Evolutionary conservation across 495 filamentous ascomycete genomes (phyloP).

Genomic region (Neurospora africana): DNA sequence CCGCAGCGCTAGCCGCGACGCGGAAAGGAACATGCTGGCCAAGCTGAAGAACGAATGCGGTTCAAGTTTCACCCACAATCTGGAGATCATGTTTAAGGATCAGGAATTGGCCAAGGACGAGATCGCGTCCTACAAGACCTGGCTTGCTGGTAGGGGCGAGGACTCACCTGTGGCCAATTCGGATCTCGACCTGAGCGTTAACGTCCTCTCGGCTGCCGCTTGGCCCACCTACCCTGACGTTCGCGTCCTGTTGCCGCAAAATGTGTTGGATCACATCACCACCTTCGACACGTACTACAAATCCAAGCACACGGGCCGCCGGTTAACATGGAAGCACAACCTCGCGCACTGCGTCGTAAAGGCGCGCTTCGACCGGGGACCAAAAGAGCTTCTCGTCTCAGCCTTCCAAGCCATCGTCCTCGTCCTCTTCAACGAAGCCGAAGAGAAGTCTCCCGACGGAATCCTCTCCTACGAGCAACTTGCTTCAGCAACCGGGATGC

Average conservation of each 20-base stretch:
- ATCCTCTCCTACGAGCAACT: slow-evolving; percentile 61
- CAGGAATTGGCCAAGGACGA: slow-evolving; percentile 83
- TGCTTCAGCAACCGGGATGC: slow-evolving; percentile 49
- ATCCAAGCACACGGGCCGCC: slow-evolving; percentile 74
- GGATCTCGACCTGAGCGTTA: slow-evolving; percentile 70
- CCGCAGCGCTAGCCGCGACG: slow-evolving; percentile 85
- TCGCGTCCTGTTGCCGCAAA: slow-evolving; percentile 60
- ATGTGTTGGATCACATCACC: slow-evolving; percentile 54
- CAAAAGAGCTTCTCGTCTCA: slow-evolving; percentile 78
- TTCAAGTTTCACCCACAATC: slow-evolving; percentile 83
- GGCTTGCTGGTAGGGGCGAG: slow-evolving; percentile 32
- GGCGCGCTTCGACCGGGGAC: slow-evolving; percentile 63
- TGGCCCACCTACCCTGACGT: slow-evolving; percentile 91
- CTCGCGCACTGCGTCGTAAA: slow-evolving; percentile 77
- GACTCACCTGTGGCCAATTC: slow-evolving; percentile 32
- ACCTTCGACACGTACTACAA: slow-evolving; percentile 76
- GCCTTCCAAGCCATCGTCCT: slow-evolving; percentile 88
- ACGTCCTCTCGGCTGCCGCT: slow-evolving; percentile 71
- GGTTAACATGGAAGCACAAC: slow-evolving; percentile 84
- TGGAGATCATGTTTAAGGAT: slow-evolving; percentile 99
- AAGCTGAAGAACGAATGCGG: slow-evolving; percentile 91
- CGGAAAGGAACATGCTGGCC: slow-evolving; percentile 87
- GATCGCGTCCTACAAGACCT: slow-evolving; percentile 60
- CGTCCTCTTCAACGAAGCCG: slow-evolving; percentile 76
- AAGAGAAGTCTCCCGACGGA: slow-evolving; percentile 23